Evolutionary conservation across 1,284 basidiomycete genomes (phyloP).

Genomic region (Termitomyces sp.): DNA sequence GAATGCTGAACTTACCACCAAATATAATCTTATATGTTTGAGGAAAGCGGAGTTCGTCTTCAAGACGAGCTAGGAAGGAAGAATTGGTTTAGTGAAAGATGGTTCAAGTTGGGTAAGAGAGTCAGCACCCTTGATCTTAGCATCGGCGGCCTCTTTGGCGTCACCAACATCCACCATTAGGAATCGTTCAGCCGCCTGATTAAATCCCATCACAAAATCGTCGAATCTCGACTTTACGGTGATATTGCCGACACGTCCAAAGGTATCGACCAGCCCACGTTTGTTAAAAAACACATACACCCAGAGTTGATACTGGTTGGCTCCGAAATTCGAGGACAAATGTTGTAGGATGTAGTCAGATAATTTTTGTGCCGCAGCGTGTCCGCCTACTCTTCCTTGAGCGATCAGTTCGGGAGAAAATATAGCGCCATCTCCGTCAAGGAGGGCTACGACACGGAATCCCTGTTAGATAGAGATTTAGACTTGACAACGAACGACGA

Average conservation of each 20-base stretch:
- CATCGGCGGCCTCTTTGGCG: slow-evolving; percentile 68
- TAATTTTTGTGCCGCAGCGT: slow-evolving; percentile 46
- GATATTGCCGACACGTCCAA: slow-evolving; percentile 37
- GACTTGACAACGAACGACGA: neutral
- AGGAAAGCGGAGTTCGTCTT: slow-evolving; percentile 55
- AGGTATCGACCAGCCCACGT: slow-evolving; percentile 47
- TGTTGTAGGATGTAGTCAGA: slow-evolving; percentile 45
- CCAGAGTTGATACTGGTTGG: slow-evolving; percentile 49
- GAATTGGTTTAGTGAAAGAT: neutral
- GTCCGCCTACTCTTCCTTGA: slow-evolving; percentile 53
- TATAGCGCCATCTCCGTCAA: slow-evolving; percentile 67
- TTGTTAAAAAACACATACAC: slow-evolving; percentile 66
- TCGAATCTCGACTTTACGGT: slow-evolving; percentile 44
- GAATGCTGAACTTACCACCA: slow-evolving; percentile 38
- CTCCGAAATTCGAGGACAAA: slow-evolving; percentile 33
- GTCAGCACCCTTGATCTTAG: slow-evolving; percentile 61
- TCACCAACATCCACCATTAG: slow-evolving; percentile 68
- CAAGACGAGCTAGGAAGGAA: slow-evolving; percentile 41
- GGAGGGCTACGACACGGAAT: slow-evolving; percentile 48
- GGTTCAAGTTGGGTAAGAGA: slow-evolving; percentile 1
- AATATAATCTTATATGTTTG: slow-evolving; percentile 61
- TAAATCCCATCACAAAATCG: slow-evolving; percentile 62
- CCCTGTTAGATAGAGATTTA: slow-evolving; percentile 27
- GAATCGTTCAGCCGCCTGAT: slow-evolving; percentile 58
- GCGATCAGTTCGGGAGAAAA: slow-evolving; percentile 48